These are phyloP conservation scores for Hypoxylon sp. DNA, from an alignment of 2,329 filamentous ascomycete genomes.

Conservation along the genomic window DNA sequence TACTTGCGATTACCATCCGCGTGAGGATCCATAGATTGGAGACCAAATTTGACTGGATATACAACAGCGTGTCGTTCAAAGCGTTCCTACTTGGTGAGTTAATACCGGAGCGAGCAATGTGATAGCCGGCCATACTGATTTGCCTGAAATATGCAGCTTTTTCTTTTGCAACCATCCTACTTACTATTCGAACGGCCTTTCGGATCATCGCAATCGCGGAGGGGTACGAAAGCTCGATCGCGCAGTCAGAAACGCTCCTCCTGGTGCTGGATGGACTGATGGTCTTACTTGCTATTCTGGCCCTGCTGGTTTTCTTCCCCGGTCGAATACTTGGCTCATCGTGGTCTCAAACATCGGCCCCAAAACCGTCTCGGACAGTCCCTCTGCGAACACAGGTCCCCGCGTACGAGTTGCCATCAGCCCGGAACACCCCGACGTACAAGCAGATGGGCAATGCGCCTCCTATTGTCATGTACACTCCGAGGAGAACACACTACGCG, in stretches of 20 bases:
- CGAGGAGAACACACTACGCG: conserved; percentile 18
- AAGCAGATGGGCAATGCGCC: conserved; percentile 33
- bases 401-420: conserved; percentile 31
- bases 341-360: conserved; percentile 26
- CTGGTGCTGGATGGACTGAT: conserved; percentile 42
- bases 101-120: background rate
- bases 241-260: conserved; percentile 39
- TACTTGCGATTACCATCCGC: conserved; percentile 52
- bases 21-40: conserved; percentile 51
- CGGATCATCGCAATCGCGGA: conserved; percentile 39
- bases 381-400: conserved; percentile 29
- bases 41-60: conserved; percentile 50
- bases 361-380: conserved; percentile 25
- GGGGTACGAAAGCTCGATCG: conserved; percentile 36
- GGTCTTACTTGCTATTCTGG: conserved; percentile 36
- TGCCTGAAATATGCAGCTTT: conserved; percentile 30
- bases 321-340: conserved; percentile 37
- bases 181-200: conserved; percentile 41
- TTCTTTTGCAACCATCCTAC: conserved; percentile 31
- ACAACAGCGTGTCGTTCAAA: conserved; percentile 53
- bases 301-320: conserved; percentile 40
- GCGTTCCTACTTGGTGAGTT: conserved; percentile 55
- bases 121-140: conserved; percentile 4
- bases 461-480: conserved; percentile 16
- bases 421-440: conserved; percentile 28